A percentile compares a stretch with the other conserved stretches of the same genome.
Conservation (phyloP, 1,139 yeast genomes). For the Magnusiomyces tetraspermus region DNA sequence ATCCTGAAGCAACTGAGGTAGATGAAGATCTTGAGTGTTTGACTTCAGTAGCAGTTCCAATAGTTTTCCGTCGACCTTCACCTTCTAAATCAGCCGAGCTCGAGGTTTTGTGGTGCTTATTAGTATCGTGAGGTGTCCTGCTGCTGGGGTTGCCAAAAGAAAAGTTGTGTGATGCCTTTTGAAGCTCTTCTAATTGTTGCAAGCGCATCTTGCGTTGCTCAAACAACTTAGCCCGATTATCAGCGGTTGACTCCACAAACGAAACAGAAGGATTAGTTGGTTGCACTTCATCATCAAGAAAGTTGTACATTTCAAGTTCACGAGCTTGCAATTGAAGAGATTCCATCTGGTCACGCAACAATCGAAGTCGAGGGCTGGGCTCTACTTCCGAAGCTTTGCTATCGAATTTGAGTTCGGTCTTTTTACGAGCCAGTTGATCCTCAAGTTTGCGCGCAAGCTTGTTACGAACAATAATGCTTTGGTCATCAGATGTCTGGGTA, state of each 20-base stretch:
- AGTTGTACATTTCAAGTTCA: slow-evolving; percentile 78
- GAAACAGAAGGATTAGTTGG: slow-evolving; percentile 9
- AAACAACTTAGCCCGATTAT: slow-evolving; percentile 21
- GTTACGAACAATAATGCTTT: slow-evolving; percentile 32
- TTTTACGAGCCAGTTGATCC: slow-evolving; percentile 52
- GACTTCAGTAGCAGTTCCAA: not conserved
- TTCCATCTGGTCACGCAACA: slow-evolving; percentile 77
- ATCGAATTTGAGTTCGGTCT: slow-evolving; percentile 48
- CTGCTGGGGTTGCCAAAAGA: slow-evolving; percentile 13
- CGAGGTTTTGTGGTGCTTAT: no score
- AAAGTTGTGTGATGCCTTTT: slow-evolving; percentile 29
- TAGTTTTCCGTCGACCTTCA: not conserved
- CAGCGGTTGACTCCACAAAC: slow-evolving; percentile 6
- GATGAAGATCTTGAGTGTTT: not conserved
- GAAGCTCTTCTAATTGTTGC: slow-evolving; percentile 27
- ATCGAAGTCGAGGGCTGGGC: slow-evolving; percentile 68
- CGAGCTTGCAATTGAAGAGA: slow-evolving; percentile 76
- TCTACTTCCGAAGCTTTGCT: slow-evolving; percentile 53
- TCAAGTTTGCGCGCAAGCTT: slow-evolving; percentile 40
- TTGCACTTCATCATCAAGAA: slow-evolving; percentile 29
- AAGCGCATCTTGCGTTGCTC: slow-evolving; percentile 23
- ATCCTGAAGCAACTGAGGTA: not conserved
- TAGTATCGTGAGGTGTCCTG: not conserved
- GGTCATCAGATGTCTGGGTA: slow-evolving; percentile 16
- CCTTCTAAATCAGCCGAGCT: not conserved